A percentile compares a stretch with the other conserved stretches of the same genome.
Evolutionary conservation across 2,329 filamentous ascomycete species (phyloP).

Genomic region (Cercospora sp.): DNA sequence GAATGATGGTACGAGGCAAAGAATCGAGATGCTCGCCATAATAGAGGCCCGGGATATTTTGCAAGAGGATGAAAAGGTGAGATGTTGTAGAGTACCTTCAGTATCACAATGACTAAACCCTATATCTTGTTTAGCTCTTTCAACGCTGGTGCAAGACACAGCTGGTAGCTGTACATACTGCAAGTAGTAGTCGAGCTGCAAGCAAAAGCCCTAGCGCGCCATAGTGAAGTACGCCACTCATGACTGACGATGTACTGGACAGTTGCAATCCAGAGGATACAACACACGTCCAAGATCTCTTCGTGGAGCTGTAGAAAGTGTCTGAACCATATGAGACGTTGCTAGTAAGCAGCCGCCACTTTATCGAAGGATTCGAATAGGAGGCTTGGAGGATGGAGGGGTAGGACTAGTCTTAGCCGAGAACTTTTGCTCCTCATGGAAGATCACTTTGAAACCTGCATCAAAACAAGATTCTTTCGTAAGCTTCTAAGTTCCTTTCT

Average conservation of each 20-base stretch:
- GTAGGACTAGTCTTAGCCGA: constrained; percentile 1
- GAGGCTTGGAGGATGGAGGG: constrained; percentile 5
- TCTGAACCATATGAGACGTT: background rate
- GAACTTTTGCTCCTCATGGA: background rate
- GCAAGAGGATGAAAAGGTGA: constrained; percentile 30
- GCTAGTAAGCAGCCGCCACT: constrained; percentile 1
- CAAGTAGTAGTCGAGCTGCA: constrained; percentile 3
- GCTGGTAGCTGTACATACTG: constrained; percentile 1
- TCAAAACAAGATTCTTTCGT: background rate
- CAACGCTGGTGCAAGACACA: background rate
- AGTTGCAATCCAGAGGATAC: no score
- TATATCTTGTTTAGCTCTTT: background rate
- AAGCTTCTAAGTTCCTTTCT: background rate
- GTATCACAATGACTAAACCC: constrained; percentile 3
- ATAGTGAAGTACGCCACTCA: constrained; percentile 6
- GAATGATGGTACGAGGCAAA: constrained; percentile 29
- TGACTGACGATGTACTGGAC: background rate
- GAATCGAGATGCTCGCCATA: constrained; percentile 27
- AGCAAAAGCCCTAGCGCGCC: constrained; percentile 3
- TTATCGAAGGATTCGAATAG: background rate
- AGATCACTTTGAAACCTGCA: background rate
- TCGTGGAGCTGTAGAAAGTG: background rate
- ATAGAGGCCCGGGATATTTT: constrained; percentile 29
- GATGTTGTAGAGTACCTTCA: constrained; percentile 28
- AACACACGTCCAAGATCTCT: no score